Conservation (phyloP, 2,329 filamentous ascomycete species). For the Ascosphaera apis region DNA sequence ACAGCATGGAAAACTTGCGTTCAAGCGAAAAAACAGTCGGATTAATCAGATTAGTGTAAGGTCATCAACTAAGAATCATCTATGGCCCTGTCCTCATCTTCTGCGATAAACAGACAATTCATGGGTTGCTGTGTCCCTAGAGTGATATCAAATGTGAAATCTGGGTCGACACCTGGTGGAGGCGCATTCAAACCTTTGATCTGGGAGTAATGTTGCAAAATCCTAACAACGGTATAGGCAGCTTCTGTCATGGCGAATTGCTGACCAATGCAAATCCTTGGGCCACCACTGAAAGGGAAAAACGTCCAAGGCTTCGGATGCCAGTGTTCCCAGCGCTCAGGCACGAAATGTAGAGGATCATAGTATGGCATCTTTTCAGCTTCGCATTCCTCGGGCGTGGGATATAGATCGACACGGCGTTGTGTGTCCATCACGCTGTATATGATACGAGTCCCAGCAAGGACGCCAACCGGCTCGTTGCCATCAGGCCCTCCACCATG, state of each 20-base stretch:
- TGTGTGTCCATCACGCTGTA: constrained; percentile 32
- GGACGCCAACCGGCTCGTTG: constrained; percentile 21
- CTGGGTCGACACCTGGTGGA: constrained; percentile 14
- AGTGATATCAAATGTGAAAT: constrained; percentile 16
- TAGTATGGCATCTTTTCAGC: constrained; percentile 13
- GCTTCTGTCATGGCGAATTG: constrained; percentile 37
- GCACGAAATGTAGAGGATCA: constrained; percentile 23
- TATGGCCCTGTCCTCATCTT: too few species aligned
- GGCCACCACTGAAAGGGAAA: constrained; percentile 30
- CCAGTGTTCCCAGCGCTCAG: constrained; percentile 30
- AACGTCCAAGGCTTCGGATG: constrained; percentile 31
- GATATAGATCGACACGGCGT: constrained; percentile 25
- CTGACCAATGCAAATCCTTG: constrained; percentile 33
- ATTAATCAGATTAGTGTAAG: too few species aligned
- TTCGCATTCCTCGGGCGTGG: constrained; percentile 3
- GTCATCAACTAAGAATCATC: too few species aligned
- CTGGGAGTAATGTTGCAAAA: constrained; percentile 19
- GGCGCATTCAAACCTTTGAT: constrained; percentile 13
- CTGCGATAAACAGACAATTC: constrained; percentile 20
- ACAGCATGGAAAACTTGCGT: too few species aligned
- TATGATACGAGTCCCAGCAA: constrained; percentile 23
- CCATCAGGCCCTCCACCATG: constrained; percentile 32
- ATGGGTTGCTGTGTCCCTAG: constrained; percentile 16
- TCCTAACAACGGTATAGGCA: constrained; percentile 24
- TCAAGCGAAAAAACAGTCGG: too few species aligned